Percentiles rank a stretch among this genome's conserved stretches.
Conservation (phyloP, 148 eudicot species). For the Amaranthus palmeri region DNA sequence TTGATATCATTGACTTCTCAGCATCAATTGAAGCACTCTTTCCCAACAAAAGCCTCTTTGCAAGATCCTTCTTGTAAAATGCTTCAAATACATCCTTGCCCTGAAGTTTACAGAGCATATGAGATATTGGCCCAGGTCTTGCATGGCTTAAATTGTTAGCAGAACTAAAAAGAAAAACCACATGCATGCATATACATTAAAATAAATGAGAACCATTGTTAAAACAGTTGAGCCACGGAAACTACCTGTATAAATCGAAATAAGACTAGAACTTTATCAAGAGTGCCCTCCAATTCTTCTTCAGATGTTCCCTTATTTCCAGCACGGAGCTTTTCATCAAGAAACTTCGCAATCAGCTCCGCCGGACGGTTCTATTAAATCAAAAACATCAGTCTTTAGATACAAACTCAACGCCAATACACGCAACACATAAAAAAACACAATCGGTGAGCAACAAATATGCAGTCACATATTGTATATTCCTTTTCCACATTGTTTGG, state of each 20-base stretch:
- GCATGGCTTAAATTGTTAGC: neutral
- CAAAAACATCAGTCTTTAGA: conserved; percentile 16
- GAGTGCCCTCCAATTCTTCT: conserved; percentile 94
- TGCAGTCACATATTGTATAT: neutral
- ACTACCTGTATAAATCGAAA: conserved; percentile 94
- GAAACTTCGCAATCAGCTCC: conserved; percentile 89
- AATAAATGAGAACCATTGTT: neutral
- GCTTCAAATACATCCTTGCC: conserved; percentile 99
- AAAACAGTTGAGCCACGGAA: neutral
- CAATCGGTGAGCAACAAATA: neutral
- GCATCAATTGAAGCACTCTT: conserved; percentile 99
- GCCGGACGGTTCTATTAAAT: conserved; percentile 84
- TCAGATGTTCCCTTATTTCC: conserved; percentile 98
- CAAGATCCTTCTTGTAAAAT: conserved; percentile 95
- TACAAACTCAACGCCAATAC: neutral
- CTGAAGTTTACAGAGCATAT: conserved; percentile 30
- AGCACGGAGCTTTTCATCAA: conserved; percentile 97
- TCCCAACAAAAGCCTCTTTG: conserved; percentile 87
- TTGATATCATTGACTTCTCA: conserved; percentile 97
- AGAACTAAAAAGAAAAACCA: neutral
- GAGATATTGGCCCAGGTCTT: conserved; percentile 1
- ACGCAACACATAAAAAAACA: neutral
- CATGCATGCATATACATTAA: neutral
- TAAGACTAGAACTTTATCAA: conserved; percentile 88
- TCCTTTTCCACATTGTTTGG: neutral